Conservation (phyloP, 768 basidiomycete species). For the Xerocomellus amylosporus region DNA sequence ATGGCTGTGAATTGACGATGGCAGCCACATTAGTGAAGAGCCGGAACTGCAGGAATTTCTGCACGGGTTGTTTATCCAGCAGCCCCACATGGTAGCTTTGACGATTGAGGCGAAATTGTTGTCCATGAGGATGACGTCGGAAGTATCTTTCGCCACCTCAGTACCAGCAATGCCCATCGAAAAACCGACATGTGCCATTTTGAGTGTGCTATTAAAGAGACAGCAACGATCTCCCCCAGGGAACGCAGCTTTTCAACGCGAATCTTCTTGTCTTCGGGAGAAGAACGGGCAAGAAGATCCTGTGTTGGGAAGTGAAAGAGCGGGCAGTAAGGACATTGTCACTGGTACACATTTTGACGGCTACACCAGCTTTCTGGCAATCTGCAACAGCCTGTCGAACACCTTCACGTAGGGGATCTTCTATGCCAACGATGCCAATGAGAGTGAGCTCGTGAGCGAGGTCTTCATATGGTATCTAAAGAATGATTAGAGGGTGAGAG, state of each 20-base stretch:
- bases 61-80: conserved; percentile 96
- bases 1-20: conserved; percentile 88
- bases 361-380: conserved; percentile 86
- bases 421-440: conserved; percentile 90
- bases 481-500: conserved; percentile 9
- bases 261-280: conserved; percentile 94
- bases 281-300: conserved; percentile 96
- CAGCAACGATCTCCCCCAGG: conserved; percentile 88
- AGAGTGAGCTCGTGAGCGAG: conserved; percentile 75
- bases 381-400: conserved; percentile 86
- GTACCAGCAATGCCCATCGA: conserved; percentile 95
- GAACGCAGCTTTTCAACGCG: conserved; percentile 85
- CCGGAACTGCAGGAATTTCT: conserved; percentile 97
- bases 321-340: conserved; percentile 94
- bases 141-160: conserved; percentile 92
- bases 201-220: conserved; percentile 93
- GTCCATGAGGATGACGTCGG: conserved; percentile 98
- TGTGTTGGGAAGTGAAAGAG: conserved; percentile 96
- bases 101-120: conserved; percentile 96
- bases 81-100: conserved; percentile 98
- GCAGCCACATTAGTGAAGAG: conserved; percentile 93
- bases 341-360: conserved; percentile 98
- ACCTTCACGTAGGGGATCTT: conserved; percentile 90
- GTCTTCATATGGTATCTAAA: conserved; percentile 64
- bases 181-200: conserved; percentile 70